Evolutionary conservation across 371 early-diverging fungal species (phyloP).

Genomic region (Batrachochytrium dendrobatidis): DNA sequence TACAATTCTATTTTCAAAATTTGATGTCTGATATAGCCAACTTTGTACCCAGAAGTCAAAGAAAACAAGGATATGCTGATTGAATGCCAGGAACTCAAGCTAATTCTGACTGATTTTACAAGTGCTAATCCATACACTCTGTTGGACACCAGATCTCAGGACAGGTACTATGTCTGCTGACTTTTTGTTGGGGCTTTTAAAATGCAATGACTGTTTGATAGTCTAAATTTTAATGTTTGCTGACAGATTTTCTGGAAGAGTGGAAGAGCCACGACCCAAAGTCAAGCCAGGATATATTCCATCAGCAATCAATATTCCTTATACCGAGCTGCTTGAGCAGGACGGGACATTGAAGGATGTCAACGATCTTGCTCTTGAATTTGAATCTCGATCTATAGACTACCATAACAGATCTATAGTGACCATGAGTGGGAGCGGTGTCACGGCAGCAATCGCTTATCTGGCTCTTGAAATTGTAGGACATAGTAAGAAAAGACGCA

Average conservation of each 20-base stretch:
- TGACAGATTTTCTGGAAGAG: slow-evolving; percentile 63
- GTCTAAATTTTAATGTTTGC: no score
- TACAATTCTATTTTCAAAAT: background rate
- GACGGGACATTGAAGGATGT: slow-evolving; percentile 20
- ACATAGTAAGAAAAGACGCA: background rate
- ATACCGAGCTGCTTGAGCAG: slow-evolving; percentile 44
- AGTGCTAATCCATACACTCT: background rate
- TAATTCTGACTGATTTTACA: slow-evolving; percentile 21
- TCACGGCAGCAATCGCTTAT: slow-evolving; percentile 5
- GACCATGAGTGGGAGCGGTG: slow-evolving; percentile 31
- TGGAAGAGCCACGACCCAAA: slow-evolving; percentile 76
- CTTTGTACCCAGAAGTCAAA: background rate
- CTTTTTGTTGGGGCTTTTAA: background rate
- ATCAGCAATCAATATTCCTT: slow-evolving; percentile 63
- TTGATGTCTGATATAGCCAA: background rate
- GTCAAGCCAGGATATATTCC: slow-evolving; percentile 88
- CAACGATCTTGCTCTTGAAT: slow-evolving; percentile 13
- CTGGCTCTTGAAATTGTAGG: slow-evolving; percentile 7
- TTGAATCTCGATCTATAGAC: slow-evolving; percentile 19
- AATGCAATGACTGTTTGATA: background rate
- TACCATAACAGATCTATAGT: slow-evolving; percentile 18
- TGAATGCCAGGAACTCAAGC: background rate
- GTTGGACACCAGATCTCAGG: slow-evolving; percentile 1
- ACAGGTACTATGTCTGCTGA: background rate
- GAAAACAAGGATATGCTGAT: background rate